These are phyloP conservation scores for Casuarina equisetifolia DNA, from an alignment of 306 rosid genomes.

Conservation along the genomic window DNA sequence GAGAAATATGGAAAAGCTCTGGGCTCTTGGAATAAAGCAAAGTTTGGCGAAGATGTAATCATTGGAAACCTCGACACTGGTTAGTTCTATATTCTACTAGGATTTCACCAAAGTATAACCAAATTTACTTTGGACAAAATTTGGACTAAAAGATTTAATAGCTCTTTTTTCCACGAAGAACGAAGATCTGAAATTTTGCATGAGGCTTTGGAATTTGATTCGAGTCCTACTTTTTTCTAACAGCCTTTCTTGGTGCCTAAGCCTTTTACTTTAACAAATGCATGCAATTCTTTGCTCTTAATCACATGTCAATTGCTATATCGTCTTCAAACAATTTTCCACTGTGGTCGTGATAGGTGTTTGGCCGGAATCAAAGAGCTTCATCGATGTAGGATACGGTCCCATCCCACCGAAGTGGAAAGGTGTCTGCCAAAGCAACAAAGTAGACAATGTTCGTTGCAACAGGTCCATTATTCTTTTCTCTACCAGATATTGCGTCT, in stretches of 20 bases:
- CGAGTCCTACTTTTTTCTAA: neutral
- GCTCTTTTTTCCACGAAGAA: neutral
- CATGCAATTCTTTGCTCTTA: too few species aligned
- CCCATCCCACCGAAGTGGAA: slow-evolving; percentile 65
- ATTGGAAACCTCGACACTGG: slow-evolving; percentile 76
- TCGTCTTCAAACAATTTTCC: too few species aligned
- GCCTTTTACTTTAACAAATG: too few species aligned
- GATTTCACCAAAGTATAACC: neutral
- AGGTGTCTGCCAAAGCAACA: slow-evolving; percentile 49
- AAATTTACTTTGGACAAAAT: neutral
- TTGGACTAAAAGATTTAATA: neutral
- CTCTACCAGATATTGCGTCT: neutral
- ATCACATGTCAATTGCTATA: too few species aligned
- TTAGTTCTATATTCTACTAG: slow-evolving; percentile 12
- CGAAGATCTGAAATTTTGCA: neutral
- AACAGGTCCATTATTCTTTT: slow-evolving; percentile 43
- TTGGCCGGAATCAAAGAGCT: slow-evolving; percentile 77
- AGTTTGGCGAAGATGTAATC: slow-evolving; percentile 52
- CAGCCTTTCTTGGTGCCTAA: too few species aligned
- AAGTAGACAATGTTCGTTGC: slow-evolving; percentile 36
- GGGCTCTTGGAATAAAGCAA: slow-evolving; percentile 40
- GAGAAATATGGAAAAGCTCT: slow-evolving; percentile 28
- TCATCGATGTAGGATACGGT: slow-evolving; percentile 58
- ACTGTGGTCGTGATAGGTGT: slow-evolving; percentile 39
- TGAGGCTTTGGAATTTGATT: slow-evolving; percentile 2